Evolutionary conservation across 495 filamentous ascomycete species (phyloP), one percentile per base, ranked within the genome.

Genomic region (Xylaria nigripes): DNA sequence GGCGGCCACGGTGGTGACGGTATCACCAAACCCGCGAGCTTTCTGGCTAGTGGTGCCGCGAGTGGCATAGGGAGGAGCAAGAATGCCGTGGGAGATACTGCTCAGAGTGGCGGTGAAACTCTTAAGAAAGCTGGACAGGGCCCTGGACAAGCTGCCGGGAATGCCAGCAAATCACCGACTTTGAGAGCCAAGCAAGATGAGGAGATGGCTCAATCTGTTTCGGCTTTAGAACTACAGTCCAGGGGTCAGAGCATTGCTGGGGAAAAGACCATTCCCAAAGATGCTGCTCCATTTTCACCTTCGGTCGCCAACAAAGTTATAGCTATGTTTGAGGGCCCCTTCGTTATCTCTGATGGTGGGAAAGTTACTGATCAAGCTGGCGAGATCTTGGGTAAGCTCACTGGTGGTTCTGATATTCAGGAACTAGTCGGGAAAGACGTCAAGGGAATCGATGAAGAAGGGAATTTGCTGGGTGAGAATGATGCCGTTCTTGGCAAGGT

Each of bases 391-490:
- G 88, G 88, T 44, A 80, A 81, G 23, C 79, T 83, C 38, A 75
- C 80, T 36, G 79, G 83, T 42, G 88, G 85, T 41, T 80, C 84
- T 60, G 81, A 77, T 79, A 43, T 82, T 78, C 66, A 82, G 83
- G 78, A 85, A 50, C 68, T 81, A 30, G 81, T 93, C 48, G 89
- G 89, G 22, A 75, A 81, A 56, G 74, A 93, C 21, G 70, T 84
- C 13, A 81, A 88, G 50, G 89, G 89, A 18, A 86, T 93, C 38
- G 89, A 93, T 59, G 78, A 84, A 41, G 85, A 95, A 62, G 89
- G 89, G 13, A 89, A 93, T 57, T 83, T 95, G 41, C 69, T 90
- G 25, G 89, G 90, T 60, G 85, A 82, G 59, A 81, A 80, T 49
- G 89, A 88, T 43, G 90, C 87, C 59, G 79, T 89, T 25, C 82